These are phyloP conservation scores for Hydrangea macrophylla DNA, from an alignment of 148 eudicot genomes.

Conservation along the genomic window DNA sequence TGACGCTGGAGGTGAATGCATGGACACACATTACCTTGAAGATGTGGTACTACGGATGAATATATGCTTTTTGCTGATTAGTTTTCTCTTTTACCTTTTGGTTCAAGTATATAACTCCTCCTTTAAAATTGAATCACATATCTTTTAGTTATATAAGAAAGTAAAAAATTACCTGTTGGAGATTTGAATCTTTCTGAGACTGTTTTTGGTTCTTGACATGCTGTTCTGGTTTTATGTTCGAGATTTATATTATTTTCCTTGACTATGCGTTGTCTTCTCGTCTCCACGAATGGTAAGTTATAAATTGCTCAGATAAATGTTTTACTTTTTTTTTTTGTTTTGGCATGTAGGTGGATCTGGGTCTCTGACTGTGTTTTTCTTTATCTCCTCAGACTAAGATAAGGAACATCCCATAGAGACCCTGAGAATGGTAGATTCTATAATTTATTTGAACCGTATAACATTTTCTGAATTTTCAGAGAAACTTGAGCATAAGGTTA, in stretches of 20 bases:
- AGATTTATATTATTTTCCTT: slow-evolving; percentile 30
- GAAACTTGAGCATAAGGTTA: slow-evolving; percentile 10
- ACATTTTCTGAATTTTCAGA: slow-evolving; percentile 17
- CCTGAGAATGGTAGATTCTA: slow-evolving; percentile 32
- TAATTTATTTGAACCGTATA: background rate
- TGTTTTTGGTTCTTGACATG: background rate
- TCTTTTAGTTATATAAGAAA: too few species aligned
- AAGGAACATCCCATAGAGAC: slow-evolving; percentile 15
- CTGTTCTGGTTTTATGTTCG: background rate
- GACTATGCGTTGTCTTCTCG: slow-evolving; percentile 23
- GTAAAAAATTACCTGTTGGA: background rate
- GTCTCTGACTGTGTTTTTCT: background rate
- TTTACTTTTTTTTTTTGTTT: background rate
- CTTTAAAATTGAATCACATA: too few species aligned
- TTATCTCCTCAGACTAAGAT: slow-evolving; percentile 13
- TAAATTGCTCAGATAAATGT: background rate
- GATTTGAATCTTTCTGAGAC: background rate
- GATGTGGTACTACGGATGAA: too few species aligned
- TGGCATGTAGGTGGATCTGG: background rate
- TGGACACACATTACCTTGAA: too few species aligned
- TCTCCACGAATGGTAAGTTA: slow-evolving; percentile 35
- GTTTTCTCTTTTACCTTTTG: too few species aligned
- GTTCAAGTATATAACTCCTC: too few species aligned
- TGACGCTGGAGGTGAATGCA: too few species aligned
- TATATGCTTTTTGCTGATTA: too few species aligned